Base-by-base conservation (phyloP, 495 filamentous ascomycete genomes). In the Coniosporium apollinis region DNA sequence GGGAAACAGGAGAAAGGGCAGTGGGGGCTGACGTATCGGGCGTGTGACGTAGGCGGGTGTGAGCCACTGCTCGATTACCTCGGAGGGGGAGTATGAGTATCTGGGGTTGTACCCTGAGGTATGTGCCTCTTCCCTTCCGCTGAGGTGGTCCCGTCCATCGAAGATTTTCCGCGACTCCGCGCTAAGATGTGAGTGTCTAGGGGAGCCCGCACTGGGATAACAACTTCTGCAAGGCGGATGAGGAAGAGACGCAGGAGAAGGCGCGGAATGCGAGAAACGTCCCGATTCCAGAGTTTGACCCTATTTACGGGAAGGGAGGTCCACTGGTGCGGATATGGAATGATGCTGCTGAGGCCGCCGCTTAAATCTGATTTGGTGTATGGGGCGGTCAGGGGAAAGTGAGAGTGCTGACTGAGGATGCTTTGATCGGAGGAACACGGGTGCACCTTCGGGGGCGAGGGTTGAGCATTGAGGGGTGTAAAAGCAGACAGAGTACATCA, bases 81-180 rank as follows among this genome's bases (percentile, higher is more conserved):
- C 44, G 10, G 51, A 52, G n/a, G 45, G 33, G 2, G 58, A 51
- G 18, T 61, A 59, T 39, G 52, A 56, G 34, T 59, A 61, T 45
- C 34, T 61, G 8, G 57, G 56, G 4, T 37, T 59, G 7, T 59
- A 61, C 49, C 57, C 57, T 5, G 35, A 58, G 42, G 56, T 53
- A 44, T 17, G 36, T 41, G 15, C 30, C 19, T 32, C 7, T 11
- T 33, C 20, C 10, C 18, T 25, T 37, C 13, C 11, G n/a, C 22
- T 20, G 22, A 33, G 17, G n/a, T n/a, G n/a, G n/a, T n/a, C n/a
- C n/a, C n/a, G n/a, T n/a, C n/a, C n/a, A n/a, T n/a, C n/a, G n/a
- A n/a, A n/a, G n/a, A n/a, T n/a, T n/a, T n/a, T n/a, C n/a, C n/a
- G n/a, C n/a, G n/a, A n/a, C n/a, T n/a, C n/a, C n/a, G n/a, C n/a